Percentiles rank a stretch among this genome's conserved stretches.
phyloP scores from a whole-genome alignment of 352 stramenopile genomes.

The Pelagophyceae sp. region DNA sequence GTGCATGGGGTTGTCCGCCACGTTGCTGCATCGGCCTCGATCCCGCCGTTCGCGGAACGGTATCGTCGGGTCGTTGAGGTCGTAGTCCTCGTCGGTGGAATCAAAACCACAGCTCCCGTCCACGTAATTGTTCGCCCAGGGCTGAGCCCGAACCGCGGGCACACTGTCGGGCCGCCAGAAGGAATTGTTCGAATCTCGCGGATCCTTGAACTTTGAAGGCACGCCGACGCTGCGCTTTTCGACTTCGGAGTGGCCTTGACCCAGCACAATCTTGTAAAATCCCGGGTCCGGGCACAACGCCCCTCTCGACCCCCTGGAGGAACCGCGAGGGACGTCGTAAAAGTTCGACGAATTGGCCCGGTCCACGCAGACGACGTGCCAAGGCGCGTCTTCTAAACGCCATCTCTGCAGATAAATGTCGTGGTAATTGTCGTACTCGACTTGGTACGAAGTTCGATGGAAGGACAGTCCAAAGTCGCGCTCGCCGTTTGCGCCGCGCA shows the following conservation, averaged over 20 bases:
- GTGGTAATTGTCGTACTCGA: slow-evolving; percentile 87
- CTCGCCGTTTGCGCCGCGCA: slow-evolving; percentile 56
- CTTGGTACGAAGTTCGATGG: slow-evolving; percentile 83
- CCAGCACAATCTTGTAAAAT: slow-evolving; percentile 47
- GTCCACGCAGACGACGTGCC: slow-evolving; percentile 74
- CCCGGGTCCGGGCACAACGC: slow-evolving; percentile 40
- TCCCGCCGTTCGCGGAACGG: slow-evolving; percentile 29
- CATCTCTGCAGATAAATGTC: slow-evolving; percentile 93
- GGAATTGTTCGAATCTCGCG: slow-evolving; percentile 72
- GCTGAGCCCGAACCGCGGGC: slow-evolving; percentile 65
- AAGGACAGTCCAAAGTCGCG: slow-evolving; percentile 85
- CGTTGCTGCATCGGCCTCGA: slow-evolving; percentile 63
- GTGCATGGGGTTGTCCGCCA: slow-evolving; percentile 89
- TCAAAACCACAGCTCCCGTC: slow-evolving; percentile 63
- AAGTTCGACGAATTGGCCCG: slow-evolving; percentile 31
- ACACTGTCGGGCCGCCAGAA: slow-evolving; percentile 74
- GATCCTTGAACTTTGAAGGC: slow-evolving; percentile 78
- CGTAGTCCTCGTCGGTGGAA: slow-evolving; percentile 49
- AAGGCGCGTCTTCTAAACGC: slow-evolving; percentile 81
- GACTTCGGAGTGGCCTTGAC: slow-evolving; percentile 46
- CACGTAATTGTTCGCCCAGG: slow-evolving; percentile 86
- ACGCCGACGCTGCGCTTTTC: slow-evolving; percentile 47
- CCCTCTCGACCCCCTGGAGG: slow-evolving; percentile 20
- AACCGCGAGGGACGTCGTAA: neutral
- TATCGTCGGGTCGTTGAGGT: slow-evolving; percentile 43